Conservation (phyloP, 2,329 filamentous ascomycete genomes). For the Aspergillus sp. region DNA sequence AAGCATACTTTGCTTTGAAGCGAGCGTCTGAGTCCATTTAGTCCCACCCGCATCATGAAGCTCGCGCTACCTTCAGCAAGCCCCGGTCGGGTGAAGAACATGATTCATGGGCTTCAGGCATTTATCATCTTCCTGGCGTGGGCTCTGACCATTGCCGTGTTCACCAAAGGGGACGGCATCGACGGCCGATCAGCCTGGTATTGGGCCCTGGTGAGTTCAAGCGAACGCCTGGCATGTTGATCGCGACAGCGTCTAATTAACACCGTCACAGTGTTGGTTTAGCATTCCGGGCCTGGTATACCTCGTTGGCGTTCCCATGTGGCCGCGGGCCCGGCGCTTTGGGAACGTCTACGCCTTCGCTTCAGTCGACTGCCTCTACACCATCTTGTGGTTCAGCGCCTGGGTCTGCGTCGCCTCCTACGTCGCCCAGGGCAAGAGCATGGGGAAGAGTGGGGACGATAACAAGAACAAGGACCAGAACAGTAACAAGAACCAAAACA, state of each 20-base stretch:
- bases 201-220: slow-evolving; percentile 45
- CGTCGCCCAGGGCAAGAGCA: slow-evolving; percentile 44
- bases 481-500: slow-evolving; percentile 19
- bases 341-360: slow-evolving; percentile 53
- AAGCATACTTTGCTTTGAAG: neutral
- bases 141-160: slow-evolving; percentile 49
- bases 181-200: slow-evolving; percentile 49
- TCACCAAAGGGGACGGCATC: slow-evolving; percentile 45
- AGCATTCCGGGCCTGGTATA: slow-evolving; percentile 51
- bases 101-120: slow-evolving; percentile 45
- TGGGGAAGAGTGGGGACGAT: slow-evolving; percentile 32
- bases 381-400: slow-evolving; percentile 51
- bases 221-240: neutral
- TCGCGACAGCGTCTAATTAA: slow-evolving; percentile 5
- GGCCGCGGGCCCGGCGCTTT: slow-evolving; percentile 48
- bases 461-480: slow-evolving; percentile 25
- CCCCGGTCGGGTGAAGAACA: slow-evolving; percentile 48
- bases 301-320: slow-evolving; percentile 52
- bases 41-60: slow-evolving; percentile 12
- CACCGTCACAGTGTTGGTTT: slow-evolving; percentile 45
- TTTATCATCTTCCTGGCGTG: slow-evolving; percentile 50
- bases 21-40: neutral
- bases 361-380: slow-evolving; percentile 44
- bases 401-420: slow-evolving; percentile 49
- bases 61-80: slow-evolving; percentile 29